phyloP scores from a whole-genome alignment of 2,329 filamentous ascomycete genomes.

The Fusarium anthophilum region DNA sequence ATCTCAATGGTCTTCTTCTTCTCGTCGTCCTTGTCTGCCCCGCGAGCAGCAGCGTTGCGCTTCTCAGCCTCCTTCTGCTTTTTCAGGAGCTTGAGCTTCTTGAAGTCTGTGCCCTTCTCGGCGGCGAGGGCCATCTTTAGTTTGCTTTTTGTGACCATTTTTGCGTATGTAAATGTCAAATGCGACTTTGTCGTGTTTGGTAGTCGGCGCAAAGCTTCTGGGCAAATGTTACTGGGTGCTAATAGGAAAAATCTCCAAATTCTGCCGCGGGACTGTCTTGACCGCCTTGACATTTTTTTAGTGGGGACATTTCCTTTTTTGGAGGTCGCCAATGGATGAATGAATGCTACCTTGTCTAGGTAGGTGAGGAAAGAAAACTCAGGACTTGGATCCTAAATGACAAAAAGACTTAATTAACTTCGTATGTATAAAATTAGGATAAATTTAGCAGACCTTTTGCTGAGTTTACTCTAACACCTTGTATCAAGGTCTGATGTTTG shows the following conservation, averaged over 20 bases:
- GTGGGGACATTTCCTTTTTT: slow-evolving; percentile 22
- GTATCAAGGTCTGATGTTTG: too few relatives aligned
- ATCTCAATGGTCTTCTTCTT: slow-evolving; percentile 48
- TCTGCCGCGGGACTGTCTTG: slow-evolving; percentile 40
- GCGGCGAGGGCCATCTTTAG: slow-evolving; percentile 64
- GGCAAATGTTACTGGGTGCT: slow-evolving; percentile 29
- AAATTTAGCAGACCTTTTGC: too few relatives aligned
- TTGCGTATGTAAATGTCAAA: slow-evolving; percentile 7
- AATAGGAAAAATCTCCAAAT: slow-evolving; percentile 46
- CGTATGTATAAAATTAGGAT: too few relatives aligned
- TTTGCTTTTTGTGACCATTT: slow-evolving; percentile 58
- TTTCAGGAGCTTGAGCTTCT: slow-evolving; percentile 61
- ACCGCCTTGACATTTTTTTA: slow-evolving; percentile 44
- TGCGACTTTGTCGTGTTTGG: slow-evolving; percentile 21
- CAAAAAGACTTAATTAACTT: too few relatives aligned
- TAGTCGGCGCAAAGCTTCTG: slow-evolving; percentile 25
- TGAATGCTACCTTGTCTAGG: not conserved
- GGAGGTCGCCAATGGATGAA: not conserved
- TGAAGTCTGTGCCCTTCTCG: slow-evolving; percentile 64
- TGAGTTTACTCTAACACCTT: too few relatives aligned
- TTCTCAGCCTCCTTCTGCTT: slow-evolving; percentile 56
- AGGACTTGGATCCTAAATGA: too few relatives aligned
- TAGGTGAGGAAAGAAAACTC: too few relatives aligned
- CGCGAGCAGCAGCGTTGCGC: slow-evolving; percentile 45
- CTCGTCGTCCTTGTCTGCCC: slow-evolving; percentile 46